Evolutionary conservation across 2,329 filamentous ascomycete species (phyloP).

Genomic region (Fusarium sambucinum): DNA sequence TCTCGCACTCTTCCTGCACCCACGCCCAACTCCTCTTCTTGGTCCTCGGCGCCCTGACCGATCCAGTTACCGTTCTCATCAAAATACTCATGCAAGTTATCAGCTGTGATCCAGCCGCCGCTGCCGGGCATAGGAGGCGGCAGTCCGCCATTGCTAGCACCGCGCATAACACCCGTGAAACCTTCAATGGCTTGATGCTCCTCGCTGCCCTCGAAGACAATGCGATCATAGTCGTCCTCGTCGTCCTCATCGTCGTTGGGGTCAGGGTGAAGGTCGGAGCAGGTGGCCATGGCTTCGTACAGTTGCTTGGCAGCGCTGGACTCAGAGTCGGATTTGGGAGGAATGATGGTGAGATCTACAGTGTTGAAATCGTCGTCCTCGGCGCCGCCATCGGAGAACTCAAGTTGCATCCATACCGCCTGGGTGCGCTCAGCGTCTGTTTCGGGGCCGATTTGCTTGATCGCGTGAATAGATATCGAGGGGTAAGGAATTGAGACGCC

Average conservation of each 20-base stretch:
- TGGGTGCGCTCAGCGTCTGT: conserved; percentile 56
- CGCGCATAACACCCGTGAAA: conserved; percentile 66
- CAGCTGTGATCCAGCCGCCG: conserved; percentile 88
- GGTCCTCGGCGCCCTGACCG: conserved; percentile 53
- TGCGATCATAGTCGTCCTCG: conserved; percentile 65
- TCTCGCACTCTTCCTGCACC: conserved; percentile 71
- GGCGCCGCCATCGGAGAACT: conserved; percentile 69
- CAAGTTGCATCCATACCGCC: conserved; percentile 76
- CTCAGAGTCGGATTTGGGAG: conserved; percentile 51
- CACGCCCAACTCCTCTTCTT: conserved; percentile 67
- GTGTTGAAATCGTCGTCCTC: conserved; percentile 74
- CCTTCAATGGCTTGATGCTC: conserved; percentile 68
- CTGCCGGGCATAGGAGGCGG: conserved; percentile 79
- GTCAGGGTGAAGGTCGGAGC: conserved; percentile 82
- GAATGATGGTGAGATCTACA: conserved; percentile 76
- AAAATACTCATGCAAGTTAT: conserved; percentile 88
- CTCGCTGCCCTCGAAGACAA: conserved; percentile 66
- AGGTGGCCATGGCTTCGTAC: conserved; percentile 78
- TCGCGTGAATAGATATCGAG: conserved; percentile 79
- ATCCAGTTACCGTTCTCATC: conserved; percentile 86
- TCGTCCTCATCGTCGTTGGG: conserved; percentile 70
- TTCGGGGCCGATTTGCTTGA: conserved; percentile 67
- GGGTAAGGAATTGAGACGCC: conserved; percentile 81
- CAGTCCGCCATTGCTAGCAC: conserved; percentile 62
- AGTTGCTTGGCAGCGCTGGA: conserved; percentile 57